Base-by-base conservation (phyloP, 2,329 filamentous ascomycete genomes). In the Cladosporium velox region DNA sequence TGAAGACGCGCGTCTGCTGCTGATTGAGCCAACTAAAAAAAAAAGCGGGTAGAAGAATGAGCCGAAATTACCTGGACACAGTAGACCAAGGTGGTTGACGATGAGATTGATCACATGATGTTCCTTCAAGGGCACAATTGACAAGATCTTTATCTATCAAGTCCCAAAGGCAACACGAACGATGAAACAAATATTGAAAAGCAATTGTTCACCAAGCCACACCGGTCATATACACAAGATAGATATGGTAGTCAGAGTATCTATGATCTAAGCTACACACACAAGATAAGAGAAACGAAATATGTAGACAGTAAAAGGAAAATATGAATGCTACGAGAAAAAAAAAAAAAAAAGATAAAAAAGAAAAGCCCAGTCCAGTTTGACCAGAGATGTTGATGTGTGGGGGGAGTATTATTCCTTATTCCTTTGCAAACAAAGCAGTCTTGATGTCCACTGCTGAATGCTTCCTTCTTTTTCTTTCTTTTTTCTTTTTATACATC, bases 231-330 rank as follows among this genome's bases (percentile, higher is more conserved):
- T 47, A 47, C 41, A 47, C n/a, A 47, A 47, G 41, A 47, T 47
- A 47, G 41, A 47, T 47, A 47, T 47, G 41, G 41, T 47, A 47
- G 41, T 47, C 10, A 21, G 8, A 30, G 14, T 15, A 11, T 54
- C 51, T n/a, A 30, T n/a, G 54, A 34, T 57, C 30, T 35, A 35
- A 32, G n/a, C 32, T 57, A 57, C 30, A 35, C 32, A 35, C 26
- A 57, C 54, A 57, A 24, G 24, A 35, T 14, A 57, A 24, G 30
- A 57, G 18, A 34, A 57, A 57, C 15, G 54, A 57, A 57, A 24
- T 57, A 35, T 35, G 34, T 57, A 32, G 54, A 34, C 28, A 57
- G n/a, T 35, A 24, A 26, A 32, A 26, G n/a, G 7, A 57, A 35
- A 52, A 8, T 47, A 47, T 24, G 28, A 26, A 52, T 52, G 49